Conservation (phyloP, 768 basidiomycete genomes). For the Mrakia hoshinonis region DNA sequence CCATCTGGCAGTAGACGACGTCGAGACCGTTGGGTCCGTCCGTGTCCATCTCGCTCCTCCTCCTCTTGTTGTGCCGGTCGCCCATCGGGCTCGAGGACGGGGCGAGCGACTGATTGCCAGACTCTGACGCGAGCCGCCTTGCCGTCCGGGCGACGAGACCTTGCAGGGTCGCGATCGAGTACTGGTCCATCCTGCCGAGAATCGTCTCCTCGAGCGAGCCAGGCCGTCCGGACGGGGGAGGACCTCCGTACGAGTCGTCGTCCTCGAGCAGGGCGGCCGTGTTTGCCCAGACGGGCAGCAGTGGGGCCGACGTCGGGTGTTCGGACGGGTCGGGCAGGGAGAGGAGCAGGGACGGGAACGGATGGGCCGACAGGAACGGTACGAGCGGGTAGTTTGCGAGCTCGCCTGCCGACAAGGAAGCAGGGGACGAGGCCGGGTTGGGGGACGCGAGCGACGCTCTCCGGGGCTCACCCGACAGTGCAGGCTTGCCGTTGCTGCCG, state of each 20-base stretch:
- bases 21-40: too few relatives aligned
- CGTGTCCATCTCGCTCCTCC: constrained; percentile 9
- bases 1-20: neutral
- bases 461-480: too few relatives aligned
- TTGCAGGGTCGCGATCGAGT: neutral
- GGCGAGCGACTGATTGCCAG: neutral
- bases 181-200: neutral
- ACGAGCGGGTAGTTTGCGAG: neutral
- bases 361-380: neutral
- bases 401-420: neutral
- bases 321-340: neutral
- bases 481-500: too few relatives aligned
- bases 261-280: neutral
- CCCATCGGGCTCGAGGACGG: neutral
- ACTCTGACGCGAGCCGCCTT: neutral
- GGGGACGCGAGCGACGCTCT: neutral
- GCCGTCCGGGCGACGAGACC: neutral
- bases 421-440: neutral
- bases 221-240: neutral
- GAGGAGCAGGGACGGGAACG: constrained; percentile 4
- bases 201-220: neutral
- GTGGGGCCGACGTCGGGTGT: neutral
- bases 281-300: constrained; percentile 1
- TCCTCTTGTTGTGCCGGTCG: neutral
- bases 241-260: neutral